Evolutionary conservation across 192 early-diverging fungal species (phyloP), one percentile per base, ranked within the genome.

Genomic region (Coemansia sp.): DNA sequence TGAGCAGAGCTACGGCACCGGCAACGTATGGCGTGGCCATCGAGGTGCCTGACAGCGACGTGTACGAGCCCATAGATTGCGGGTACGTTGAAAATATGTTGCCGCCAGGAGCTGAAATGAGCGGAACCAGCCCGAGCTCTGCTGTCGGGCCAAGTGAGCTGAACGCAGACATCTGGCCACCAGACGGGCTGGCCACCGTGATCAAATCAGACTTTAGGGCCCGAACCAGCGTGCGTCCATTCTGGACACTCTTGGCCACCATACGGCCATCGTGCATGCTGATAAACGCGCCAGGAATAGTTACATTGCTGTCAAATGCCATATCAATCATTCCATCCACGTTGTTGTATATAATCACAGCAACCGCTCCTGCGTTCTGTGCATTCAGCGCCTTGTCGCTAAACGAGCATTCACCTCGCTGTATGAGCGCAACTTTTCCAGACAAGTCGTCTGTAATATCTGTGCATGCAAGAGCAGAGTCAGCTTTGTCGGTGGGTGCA

Each of bases 21-120:
- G 88, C 81, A 17, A 89, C 68, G 64, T 90, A 89, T 0, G 93
- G 91, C 37, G 84, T 79, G 8, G 93, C 84, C 93, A 93, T 93
- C 32, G 89, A 91, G 12, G 93, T 93, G n/a, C 92, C 93, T 14
- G 86, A 84, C 21, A 81, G 29, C 11, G 79, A 62, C 19, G 60
- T 63, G 22, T 83, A 85, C 14, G 47, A 21, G 29, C 83, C 81
- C 24, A 63, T 43, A 25, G 61, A 72, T 9, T 72, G 27, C 9
- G 75, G 86, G 55, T 71, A 86, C 19, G 87, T 86, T 11, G 90
- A 89, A 41, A 77, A 86, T 24, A 91, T 90, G 45, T 83, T 74
- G 19, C 85, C 88, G 10, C 90, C 90, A 14, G 90, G 90, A 1
- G 85, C 90, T 15, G 70, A 81, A 2, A 90, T 56, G 24, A 86